phyloP scores from a whole-genome alignment of 805 yeast genomes.

The Starmerella vaccinii region DNA sequence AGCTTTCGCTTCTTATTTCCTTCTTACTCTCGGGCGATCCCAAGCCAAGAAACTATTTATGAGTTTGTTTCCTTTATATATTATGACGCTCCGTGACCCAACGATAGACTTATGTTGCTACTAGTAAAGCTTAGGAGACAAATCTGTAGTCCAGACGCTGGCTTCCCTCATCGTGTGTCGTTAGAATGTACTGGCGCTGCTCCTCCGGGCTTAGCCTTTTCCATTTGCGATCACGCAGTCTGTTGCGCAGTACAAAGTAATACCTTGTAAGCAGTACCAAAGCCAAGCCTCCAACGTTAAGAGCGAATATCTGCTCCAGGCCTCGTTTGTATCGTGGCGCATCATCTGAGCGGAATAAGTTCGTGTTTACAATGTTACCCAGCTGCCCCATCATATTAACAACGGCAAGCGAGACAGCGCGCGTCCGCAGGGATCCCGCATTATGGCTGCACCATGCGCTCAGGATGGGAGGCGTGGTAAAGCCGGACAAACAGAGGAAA shows the following conservation, averaged over 20 bases:
- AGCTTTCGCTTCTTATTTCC: no score
- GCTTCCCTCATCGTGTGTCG: slow-evolving; percentile 44
- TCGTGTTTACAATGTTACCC: slow-evolving; percentile 40
- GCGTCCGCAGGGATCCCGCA: slow-evolving; percentile 46
- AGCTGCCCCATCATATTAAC: slow-evolving; percentile 55
- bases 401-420: slow-evolving; percentile 54
- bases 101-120: no score
- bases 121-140: slow-evolving; percentile 4
- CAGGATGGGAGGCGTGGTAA: slow-evolving; percentile 10
- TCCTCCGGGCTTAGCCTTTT: slow-evolving; percentile 40
- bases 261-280: slow-evolving; percentile 16
- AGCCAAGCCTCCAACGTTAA: slow-evolving; percentile 34
- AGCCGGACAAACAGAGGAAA: slow-evolving; percentile 22
- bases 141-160: slow-evolving; percentile 45
- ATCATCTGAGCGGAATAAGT: slow-evolving; percentile 49
- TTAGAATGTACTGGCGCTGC: slow-evolving; percentile 37
- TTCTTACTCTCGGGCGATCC: no score
- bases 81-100: no score
- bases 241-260: slow-evolving; percentile 30
- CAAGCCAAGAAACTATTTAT: no score
- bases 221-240: slow-evolving; percentile 40
- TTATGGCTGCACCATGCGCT: slow-evolving; percentile 46
- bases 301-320: slow-evolving; percentile 39
- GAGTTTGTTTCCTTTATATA: no score
- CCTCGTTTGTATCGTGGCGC: slow-evolving; percentile 51